Percentiles rank a stretch among this genome's conserved stretches.
These are phyloP conservation scores for Saturnispora sekii DNA, from an alignment of 805 yeast genomes.

Conservation along the genomic window DNA sequence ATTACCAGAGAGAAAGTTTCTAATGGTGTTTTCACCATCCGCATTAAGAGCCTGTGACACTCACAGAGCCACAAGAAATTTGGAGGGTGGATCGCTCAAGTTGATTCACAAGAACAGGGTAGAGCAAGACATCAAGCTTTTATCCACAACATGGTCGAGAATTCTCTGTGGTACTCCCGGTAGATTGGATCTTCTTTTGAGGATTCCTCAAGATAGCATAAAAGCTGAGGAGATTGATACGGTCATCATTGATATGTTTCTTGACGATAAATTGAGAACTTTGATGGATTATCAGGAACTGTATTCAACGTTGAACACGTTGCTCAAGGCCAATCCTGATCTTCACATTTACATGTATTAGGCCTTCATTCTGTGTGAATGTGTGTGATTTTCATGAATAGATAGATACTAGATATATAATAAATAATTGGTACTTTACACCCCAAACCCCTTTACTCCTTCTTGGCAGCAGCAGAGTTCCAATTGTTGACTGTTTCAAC, in stretches of 20 bases:
- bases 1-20: slow-evolving; percentile 31
- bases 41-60: slow-evolving; percentile 85
- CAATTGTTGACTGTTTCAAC: slow-evolving; percentile 34
- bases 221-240: slow-evolving; percentile 36
- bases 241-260: slow-evolving; percentile 50
- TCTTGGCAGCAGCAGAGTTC: slow-evolving; percentile 35
- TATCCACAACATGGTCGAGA: slow-evolving; percentile 36
- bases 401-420: slow-evolving; percentile 6
- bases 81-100: slow-evolving; percentile 46
- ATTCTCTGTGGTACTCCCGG: slow-evolving; percentile 59
- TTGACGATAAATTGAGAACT: slow-evolving; percentile 51
- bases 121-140: slow-evolving; percentile 45
- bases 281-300: slow-evolving; percentile 52
- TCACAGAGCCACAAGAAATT: slow-evolving; percentile 47
- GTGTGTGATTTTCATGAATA: neutral
- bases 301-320: slow-evolving; percentile 29
- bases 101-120: slow-evolving; percentile 67
- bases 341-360: slow-evolving; percentile 46
- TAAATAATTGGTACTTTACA: slow-evolving; percentile 1
- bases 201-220: slow-evolving; percentile 21
- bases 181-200: slow-evolving; percentile 30
- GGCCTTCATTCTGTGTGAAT: neutral
- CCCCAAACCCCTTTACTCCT: neutral
- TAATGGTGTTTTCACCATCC: slow-evolving; percentile 56
- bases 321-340: slow-evolving; percentile 28